A percentile compares a stretch with the other conserved stretches of the same genome.
Conservation (phyloP, 306 rosid species). For the Cucumis melo region DNA sequence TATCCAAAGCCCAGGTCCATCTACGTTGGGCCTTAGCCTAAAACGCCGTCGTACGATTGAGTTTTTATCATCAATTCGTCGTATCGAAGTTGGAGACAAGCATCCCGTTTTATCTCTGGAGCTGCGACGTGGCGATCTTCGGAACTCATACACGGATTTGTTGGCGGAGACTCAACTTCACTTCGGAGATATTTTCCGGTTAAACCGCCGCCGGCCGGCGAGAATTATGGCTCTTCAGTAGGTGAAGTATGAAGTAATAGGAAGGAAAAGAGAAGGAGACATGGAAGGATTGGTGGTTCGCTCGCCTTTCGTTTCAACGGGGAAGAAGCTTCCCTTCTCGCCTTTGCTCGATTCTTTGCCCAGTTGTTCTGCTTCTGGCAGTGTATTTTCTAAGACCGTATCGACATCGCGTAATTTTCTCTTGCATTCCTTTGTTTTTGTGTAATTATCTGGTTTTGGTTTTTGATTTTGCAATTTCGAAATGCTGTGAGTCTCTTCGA, state of each 20-base stretch:
- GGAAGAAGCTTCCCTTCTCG: conserved; percentile 50
- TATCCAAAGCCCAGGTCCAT: not conserved
- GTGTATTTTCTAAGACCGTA: conserved; percentile 11
- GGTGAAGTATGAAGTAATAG: conserved; percentile 34
- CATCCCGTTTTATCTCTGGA: conserved; percentile 19
- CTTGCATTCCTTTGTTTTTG: not conserved
- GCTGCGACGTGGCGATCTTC: conserved; percentile 37
- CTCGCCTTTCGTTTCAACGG: conserved; percentile 43
- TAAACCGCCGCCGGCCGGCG: not conserved
- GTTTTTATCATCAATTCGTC: not conserved
- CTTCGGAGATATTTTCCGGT: not conserved
- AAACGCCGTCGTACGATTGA: not conserved
- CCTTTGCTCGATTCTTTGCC: conserved; percentile 43
- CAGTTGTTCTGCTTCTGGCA: conserved; percentile 23
- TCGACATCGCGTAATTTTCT: conserved; percentile 38
- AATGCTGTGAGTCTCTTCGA: not conserved
- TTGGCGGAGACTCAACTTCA: conserved; percentile 1
- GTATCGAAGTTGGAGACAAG: not conserved
- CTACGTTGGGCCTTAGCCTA: not conserved
- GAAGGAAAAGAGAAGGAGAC: not conserved
- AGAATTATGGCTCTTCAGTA: conserved; percentile 4
- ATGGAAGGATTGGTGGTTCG: conserved; percentile 62
- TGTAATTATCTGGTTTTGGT: not conserved
- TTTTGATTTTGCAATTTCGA: not conserved
- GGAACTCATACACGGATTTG: not conserved